phyloP scores from a whole-genome alignment of 768 basidiomycete species.

The Suillus hirtellus region DNA sequence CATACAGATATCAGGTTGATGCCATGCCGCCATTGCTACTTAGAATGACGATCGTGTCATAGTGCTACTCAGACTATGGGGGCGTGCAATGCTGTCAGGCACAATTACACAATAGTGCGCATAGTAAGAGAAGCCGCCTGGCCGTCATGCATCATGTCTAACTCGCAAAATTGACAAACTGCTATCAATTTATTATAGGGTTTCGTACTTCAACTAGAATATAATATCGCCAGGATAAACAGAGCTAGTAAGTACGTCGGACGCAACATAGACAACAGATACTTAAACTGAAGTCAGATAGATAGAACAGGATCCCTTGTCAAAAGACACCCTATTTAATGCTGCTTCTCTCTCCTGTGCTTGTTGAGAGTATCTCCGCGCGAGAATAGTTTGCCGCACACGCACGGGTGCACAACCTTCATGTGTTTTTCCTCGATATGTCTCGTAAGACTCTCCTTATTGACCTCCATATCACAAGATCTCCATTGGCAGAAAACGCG shows the following conservation, averaged over 20 bases:
- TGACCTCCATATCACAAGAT: neutral
- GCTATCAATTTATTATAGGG: neutral
- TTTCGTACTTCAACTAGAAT: neutral
- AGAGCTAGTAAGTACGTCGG: neutral
- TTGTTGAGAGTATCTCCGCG: slow-evolving; percentile 22
- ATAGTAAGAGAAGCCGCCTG: too few relatives aligned
- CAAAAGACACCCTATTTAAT: neutral
- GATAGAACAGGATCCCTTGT: neutral
- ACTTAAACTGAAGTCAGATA: neutral
- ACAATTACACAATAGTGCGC: too few relatives aligned
- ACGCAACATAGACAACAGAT: neutral
- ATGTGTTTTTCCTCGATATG: slow-evolving; percentile 30
- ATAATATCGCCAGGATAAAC: neutral
- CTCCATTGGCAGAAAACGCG: neutral
- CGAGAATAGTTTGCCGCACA: slow-evolving; percentile 15
- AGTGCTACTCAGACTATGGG: too few relatives aligned
- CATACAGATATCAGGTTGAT: too few relatives aligned
- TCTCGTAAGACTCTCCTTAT: slow-evolving; percentile 1
- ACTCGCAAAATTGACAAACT: neutral
- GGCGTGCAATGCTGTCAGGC: too few relatives aligned
- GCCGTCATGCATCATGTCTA: neutral
- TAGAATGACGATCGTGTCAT: too few relatives aligned
- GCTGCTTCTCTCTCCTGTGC: slow-evolving; percentile 11
- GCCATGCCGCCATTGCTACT: too few relatives aligned
- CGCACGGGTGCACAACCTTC: slow-evolving; percentile 20